These are phyloP conservation scores for Neonectria neomacrospora DNA, from an alignment of 2,329 filamentous ascomycete species.

Conservation along the genomic window DNA sequence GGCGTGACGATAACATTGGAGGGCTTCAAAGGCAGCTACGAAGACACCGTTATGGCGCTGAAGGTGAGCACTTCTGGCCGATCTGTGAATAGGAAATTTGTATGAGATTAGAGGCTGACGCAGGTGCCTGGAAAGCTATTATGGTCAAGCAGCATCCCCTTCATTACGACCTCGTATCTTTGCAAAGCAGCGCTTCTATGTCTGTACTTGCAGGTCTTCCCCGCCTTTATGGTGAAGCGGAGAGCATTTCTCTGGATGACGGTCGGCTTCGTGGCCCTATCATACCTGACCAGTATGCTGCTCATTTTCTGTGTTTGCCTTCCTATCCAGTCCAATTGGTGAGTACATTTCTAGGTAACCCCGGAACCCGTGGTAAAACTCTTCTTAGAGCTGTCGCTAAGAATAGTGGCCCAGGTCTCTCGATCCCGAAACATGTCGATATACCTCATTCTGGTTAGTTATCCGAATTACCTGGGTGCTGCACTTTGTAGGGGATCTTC, in stretches of 20 bases:
- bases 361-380: neutral
- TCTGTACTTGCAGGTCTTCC: conserved; percentile 26
- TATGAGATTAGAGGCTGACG: too few relatives aligned
- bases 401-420: neutral
- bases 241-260: neutral
- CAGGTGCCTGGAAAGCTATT: conserved; percentile 17
- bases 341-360: neutral
- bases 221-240: neutral
- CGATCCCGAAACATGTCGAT: neutral
- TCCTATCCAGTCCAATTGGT: neutral
- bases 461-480: neutral
- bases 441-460: neutral
- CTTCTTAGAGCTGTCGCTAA: neutral
- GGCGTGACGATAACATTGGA: conserved; percentile 15
- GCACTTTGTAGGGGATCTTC: neutral
- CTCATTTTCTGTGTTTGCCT: neutral
- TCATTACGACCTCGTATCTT: conserved; percentile 34
- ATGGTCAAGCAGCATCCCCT: conserved; percentile 21
- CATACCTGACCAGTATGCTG: neutral
- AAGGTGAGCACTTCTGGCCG: conserved; percentile 24
- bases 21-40: conserved; percentile 13
- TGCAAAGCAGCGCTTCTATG: conserved; percentile 33
- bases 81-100: too few relatives aligned
- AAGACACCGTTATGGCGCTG: conserved; percentile 3
- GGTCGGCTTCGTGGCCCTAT: neutral